Evolutionary conservation across 1,284 basidiomycete species (phyloP).

Genomic region (Fomitopsis palustris): DNA sequence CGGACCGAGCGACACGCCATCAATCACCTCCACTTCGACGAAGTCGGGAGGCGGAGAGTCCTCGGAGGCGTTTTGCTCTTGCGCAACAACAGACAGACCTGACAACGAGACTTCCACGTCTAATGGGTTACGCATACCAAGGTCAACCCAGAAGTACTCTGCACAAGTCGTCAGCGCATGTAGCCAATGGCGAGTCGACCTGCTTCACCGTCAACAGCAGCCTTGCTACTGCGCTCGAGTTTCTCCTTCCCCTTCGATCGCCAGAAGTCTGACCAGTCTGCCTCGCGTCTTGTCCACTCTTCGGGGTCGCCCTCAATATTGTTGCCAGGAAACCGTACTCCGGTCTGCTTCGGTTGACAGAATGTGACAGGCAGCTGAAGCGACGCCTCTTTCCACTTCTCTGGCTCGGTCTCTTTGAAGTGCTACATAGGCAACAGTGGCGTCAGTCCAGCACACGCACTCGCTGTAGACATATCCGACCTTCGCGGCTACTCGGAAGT

Average conservation of each 20-base stretch:
- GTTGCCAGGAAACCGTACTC: slow-evolving; percentile 51
- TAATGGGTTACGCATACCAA: slow-evolving; percentile 65
- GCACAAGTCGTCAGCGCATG: slow-evolving; percentile 1
- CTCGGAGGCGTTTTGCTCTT: slow-evolving; percentile 34
- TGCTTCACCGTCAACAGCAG: slow-evolving; percentile 56
- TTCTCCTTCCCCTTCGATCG: slow-evolving; percentile 47
- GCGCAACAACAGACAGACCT: slow-evolving; percentile 52
- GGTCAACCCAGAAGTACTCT: slow-evolving; percentile 78
- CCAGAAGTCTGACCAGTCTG: slow-evolving; percentile 62
- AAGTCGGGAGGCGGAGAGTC: slow-evolving; percentile 34
- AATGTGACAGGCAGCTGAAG: slow-evolving; percentile 60
- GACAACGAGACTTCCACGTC: slow-evolving; percentile 65
- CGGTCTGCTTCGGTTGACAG: slow-evolving; percentile 49
- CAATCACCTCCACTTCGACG: slow-evolving; percentile 54
- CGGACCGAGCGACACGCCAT: slow-evolving; percentile 52
- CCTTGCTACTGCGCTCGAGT: slow-evolving; percentile 52
- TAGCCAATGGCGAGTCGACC: not conserved
- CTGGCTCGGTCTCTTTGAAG: slow-evolving; percentile 49
- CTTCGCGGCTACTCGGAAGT: slow-evolving; percentile 73
- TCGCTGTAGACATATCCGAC: slow-evolving; percentile 33
- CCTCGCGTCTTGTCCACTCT: slow-evolving; percentile 61
- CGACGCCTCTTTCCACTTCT: slow-evolving; percentile 35
- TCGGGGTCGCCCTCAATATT: slow-evolving; percentile 37
- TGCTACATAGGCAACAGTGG: slow-evolving; percentile 42
- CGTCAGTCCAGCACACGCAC: not conserved